Evolutionary conservation across 2,329 filamentous ascomycete species (phyloP), one percentile per base, ranked within the genome.

Genomic region (Corniculantispora saksenae): DNA sequence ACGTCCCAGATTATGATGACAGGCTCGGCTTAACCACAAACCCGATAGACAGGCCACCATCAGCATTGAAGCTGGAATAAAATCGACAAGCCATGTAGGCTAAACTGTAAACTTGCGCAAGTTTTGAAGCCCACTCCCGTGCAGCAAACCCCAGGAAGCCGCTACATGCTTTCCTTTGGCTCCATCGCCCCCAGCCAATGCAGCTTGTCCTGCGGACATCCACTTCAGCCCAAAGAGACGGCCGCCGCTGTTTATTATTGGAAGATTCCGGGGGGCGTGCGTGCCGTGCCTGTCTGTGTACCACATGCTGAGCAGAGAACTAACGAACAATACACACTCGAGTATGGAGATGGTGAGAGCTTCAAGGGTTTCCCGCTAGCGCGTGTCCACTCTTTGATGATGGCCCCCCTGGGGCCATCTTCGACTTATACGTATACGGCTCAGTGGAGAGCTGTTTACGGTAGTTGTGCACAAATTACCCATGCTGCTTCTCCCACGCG

Each of bases 361-460:
- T 54, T 62, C 59, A 55, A 62, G 59, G 50, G 59, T 62, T 47
- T 62, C n/a, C 59, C 59, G 59, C 59, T 62, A 62, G 59, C 50
- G 59, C 50, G 59, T 45, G 23, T 17, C 48, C 59, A 47, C 59
- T 47, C 25, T 32, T 32, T 54, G 59, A 62, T 62, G 38, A 62
- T 45, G 59, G 9, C 10, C 27, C n/a, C 12, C 32, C 8, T 32
- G 53, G 38, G 38, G 10, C 3, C 17, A 43, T 43, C 38, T 13
- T 13, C 38, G 17, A 56, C 29, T 38, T 29, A n/a, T 19, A 19
- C 15, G n/a, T n/a, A n/a, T n/a, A n/a, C 53, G 9, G 35, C 38
- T n/a, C n/a, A 7, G 53, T 56, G 47, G 47, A 27, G 21, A 50
- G 47, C 47, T 23, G n/a, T 50, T 50, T 50, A 12, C 47, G 47